Conservation (phyloP, 306 rosid species). For the Sphenostylis stenocarpa region DNA sequence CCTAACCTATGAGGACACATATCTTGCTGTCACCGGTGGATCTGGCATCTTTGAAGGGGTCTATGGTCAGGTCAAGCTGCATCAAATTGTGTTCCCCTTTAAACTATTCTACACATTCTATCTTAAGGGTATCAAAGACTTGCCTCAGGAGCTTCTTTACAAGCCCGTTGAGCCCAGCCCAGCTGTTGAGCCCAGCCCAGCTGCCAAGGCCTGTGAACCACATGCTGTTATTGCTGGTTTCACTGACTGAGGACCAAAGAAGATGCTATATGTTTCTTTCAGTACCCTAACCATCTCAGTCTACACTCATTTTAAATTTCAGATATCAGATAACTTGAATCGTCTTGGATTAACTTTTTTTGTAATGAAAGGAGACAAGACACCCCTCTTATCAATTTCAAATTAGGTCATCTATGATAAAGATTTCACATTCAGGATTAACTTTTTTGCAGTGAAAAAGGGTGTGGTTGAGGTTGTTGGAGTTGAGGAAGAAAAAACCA, state of each 20-base stretch:
- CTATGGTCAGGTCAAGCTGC: slow-evolving; percentile 57
- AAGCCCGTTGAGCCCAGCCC: slow-evolving; percentile 48
- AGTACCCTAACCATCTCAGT: too few relatives aligned
- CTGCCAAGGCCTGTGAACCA: slow-evolving; percentile 51
- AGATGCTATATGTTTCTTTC: too few relatives aligned
- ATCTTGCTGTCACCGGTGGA: slow-evolving; percentile 65
- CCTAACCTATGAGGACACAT: slow-evolving; percentile 56
- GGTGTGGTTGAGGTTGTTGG: background rate
- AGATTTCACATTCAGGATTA: too few relatives aligned
- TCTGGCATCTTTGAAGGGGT: slow-evolving; percentile 67
- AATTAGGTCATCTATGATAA: too few relatives aligned
- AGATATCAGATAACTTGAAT: too few relatives aligned
- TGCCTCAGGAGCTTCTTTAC: slow-evolving; percentile 51
- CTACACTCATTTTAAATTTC: too few relatives aligned
- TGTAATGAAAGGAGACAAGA: too few relatives aligned
- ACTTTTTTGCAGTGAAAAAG: too few relatives aligned
- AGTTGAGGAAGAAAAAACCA: background rate
- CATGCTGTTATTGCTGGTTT: slow-evolving; percentile 50
- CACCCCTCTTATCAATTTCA: too few relatives aligned
- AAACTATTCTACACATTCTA: slow-evolving; percentile 65
- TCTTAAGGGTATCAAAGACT: slow-evolving; percentile 55
- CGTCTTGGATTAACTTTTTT: too few relatives aligned
- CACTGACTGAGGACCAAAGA: slow-evolving; percentile 29
- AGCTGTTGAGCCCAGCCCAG: slow-evolving; percentile 50
- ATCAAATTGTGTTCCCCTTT: slow-evolving; percentile 59